Evolutionary conservation across 768 basidiomycete genomes (phyloP).

Genomic region (Boletus sp.): DNA sequence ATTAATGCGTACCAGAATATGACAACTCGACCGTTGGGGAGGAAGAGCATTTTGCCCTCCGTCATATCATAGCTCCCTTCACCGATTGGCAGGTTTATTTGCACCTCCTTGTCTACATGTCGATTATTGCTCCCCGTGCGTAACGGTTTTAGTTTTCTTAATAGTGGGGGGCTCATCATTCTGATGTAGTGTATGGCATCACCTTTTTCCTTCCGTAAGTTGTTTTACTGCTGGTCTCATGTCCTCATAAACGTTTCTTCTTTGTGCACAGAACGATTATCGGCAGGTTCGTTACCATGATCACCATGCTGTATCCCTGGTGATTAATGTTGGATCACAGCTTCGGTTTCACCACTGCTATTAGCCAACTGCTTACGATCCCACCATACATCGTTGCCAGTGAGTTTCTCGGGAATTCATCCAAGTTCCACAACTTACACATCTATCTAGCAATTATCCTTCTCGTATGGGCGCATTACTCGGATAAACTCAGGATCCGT

Average conservation of each 20-base stretch:
- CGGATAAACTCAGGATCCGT: conserved; percentile 55
- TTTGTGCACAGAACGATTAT: conserved; percentile 52
- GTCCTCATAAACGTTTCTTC: background rate
- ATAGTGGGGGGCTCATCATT: background rate
- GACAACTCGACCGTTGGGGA: conserved; percentile 21
- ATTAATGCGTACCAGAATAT: conserved; percentile 47
- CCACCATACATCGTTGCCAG: conserved; percentile 66
- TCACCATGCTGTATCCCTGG: background rate
- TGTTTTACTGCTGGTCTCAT: background rate
- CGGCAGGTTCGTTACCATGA: conserved; percentile 34
- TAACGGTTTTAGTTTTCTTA: conserved; percentile 1
- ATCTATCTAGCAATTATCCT: conserved; percentile 46
- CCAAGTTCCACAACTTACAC: background rate
- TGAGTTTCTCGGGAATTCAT: conserved; percentile 31
- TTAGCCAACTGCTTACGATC: conserved; percentile 65
- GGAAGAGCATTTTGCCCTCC: conserved; percentile 55
- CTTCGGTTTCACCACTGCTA: conserved; percentile 55
- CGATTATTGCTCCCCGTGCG: conserved; percentile 58
- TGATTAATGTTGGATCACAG: conserved; percentile 30
- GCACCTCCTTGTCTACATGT: conserved; percentile 35
- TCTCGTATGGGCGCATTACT: conserved; percentile 52
- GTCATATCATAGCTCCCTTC: conserved; percentile 54
- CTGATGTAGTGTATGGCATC: conserved; percentile 58
- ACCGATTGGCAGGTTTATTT: conserved; percentile 59
- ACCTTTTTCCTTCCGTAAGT: conserved; percentile 70